Evolutionary conservation across 1,139 yeast genomes (phyloP), one percentile per base, ranked within the genome.

Genomic region (Debaryomyces subglobosus): DNA sequence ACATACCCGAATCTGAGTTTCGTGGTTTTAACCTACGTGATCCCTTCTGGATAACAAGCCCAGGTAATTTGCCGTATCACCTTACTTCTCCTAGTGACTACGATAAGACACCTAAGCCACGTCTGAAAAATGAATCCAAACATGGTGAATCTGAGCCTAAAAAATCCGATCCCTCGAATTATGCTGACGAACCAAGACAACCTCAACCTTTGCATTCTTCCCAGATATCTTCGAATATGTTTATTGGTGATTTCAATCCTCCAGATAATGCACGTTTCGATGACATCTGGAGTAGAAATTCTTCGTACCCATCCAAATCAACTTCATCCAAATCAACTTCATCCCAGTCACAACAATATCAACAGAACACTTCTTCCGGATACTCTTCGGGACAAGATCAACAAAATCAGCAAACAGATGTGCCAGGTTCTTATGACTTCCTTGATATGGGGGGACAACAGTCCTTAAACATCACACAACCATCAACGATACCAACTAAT

Each of bases 41-140:
- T 55, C 79, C 79, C 7, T 74, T 72, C 49, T 74, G 79, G 79
- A 62, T 71, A 43, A 67, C 77, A 2, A 70, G 69, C 47, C 77
- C 77, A 0, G 77, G 72, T 43, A 71, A 71, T 49, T 54, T 72
- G 29, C 77, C 78, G 1, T 71, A 67, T 49, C 71, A 68, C 47
- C 56, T 72, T 30, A 68, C 71, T 36, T 68, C 74, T 2, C 76
- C 76, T 0, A 64, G 68, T 46, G 74, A 69, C 38, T 72, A 66
- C 20, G 60, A 37, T 32, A 33, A 43, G 27, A 10, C 48, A 43
- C 35, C 20, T 48, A 38, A 3, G 4, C 12, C 35, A 3, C 10
- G n/a, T 16, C 16, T 32, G 3, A 15, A 9, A 8, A 18, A 30
- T 41, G 32, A 23, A 6, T 16, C 20, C n/a, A 18, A 24, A 6